Conservation (phyloP, 345 rosid genomes). For the Balakata baccata region DNA sequence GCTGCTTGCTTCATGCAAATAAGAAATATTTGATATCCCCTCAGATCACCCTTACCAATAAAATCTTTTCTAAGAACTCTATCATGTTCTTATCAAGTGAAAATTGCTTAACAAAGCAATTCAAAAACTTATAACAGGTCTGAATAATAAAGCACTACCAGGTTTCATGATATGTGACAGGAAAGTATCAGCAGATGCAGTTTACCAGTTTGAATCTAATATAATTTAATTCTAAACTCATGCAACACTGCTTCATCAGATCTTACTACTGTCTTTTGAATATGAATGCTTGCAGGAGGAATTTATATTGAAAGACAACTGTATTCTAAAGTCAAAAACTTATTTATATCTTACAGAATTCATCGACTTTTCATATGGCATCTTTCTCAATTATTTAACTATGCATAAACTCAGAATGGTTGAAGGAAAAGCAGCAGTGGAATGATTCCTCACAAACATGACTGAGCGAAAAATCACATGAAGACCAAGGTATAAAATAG, state of each 20-base stretch:
- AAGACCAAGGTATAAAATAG: neutral
- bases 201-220: too few relatives aligned
- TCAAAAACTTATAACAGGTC: neutral
- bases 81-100: neutral
- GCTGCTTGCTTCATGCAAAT: neutral
- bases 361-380: neutral
- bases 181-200: too few relatives aligned
- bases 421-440: neutral
- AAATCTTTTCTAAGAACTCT: too few relatives aligned
- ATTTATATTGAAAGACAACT: neutral
- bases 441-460: too few relatives aligned
- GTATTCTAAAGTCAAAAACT: neutral
- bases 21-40: neutral
- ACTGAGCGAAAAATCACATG: too few relatives aligned
- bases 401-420: neutral
- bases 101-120: neutral
- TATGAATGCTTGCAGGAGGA: too few relatives aligned
- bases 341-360: neutral
- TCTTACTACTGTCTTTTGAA: too few relatives aligned
- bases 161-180: neutral
- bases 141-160: neutral
- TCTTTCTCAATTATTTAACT: neutral
- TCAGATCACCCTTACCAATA: too few relatives aligned
- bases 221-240: too few relatives aligned
- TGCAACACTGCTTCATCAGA: too few relatives aligned